phyloP scores from a whole-genome alignment of 306 rosid species.

The Castanea crenata region DNA sequence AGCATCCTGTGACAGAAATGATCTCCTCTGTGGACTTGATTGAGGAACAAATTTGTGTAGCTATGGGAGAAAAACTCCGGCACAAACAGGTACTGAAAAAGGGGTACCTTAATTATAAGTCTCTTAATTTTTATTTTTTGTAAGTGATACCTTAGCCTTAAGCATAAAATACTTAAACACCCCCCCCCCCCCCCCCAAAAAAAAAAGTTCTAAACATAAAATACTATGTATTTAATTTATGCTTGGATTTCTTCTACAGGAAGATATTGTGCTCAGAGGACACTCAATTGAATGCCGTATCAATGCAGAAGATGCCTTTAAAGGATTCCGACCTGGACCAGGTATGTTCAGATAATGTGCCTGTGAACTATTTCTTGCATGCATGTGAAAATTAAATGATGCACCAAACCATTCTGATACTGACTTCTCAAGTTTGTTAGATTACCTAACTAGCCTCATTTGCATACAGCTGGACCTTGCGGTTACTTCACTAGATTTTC shows the following conservation, averaged over 20 bases:
- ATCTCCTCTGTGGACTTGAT: conserved; percentile 92
- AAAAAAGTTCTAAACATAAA: background rate
- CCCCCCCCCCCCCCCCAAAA: too few relatives aligned
- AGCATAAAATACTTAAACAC: too few relatives aligned
- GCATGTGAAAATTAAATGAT: background rate
- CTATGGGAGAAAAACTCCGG: conserved; percentile 85
- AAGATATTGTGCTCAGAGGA: conserved; percentile 89
- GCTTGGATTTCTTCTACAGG: conserved; percentile 46
- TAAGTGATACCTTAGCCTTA: too few relatives aligned
- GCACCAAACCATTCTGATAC: conserved; percentile 13
- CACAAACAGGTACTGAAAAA: conserved; percentile 61
- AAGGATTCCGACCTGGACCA: conserved; percentile 97
- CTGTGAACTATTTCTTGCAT: conserved; percentile 21
- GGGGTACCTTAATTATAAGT: conserved; percentile 15
- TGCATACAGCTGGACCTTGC: background rate
- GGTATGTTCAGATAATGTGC: conserved; percentile 43
- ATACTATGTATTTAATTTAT: conserved; percentile 20
- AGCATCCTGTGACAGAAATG: conserved; percentile 99
- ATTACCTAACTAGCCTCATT: background rate
- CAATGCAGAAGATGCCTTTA: conserved; percentile 98
- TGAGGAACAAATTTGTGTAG: conserved; percentile 94
- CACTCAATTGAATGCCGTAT: conserved; percentile 98
- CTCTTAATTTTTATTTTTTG: too few relatives aligned
- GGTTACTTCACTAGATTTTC: background rate
- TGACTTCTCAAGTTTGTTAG: conserved; percentile 1